Evolutionary conservation across 805 yeast genomes (phyloP).

Genomic region (Pichia heedii): DNA sequence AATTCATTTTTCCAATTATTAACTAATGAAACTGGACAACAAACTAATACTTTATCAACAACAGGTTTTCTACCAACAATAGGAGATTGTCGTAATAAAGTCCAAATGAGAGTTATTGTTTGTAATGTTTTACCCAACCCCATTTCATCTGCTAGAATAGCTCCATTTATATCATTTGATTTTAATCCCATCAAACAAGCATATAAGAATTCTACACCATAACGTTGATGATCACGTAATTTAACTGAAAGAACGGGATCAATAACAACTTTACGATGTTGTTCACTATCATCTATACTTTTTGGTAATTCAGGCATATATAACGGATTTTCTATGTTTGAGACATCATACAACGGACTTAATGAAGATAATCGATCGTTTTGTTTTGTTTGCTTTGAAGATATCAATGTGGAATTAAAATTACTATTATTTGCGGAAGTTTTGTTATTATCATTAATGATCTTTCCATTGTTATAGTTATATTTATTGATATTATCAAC

Average conservation of each 20-base stretch:
- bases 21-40: constrained; percentile 86
- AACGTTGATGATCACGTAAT: constrained; percentile 79
- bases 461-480: no score
- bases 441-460: neutral
- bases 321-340: constrained; percentile 28
- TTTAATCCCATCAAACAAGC: constrained; percentile 71
- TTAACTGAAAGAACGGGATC: constrained; percentile 46
- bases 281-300: constrained; percentile 8
- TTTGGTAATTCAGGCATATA: constrained; percentile 29
- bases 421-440: neutral
- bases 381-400: neutral
- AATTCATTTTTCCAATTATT: constrained; percentile 86
- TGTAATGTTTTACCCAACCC: constrained; percentile 88
- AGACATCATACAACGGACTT: constrained; percentile 32
- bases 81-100: constrained; percentile 63
- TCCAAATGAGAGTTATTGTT: constrained; percentile 80
- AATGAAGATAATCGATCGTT: neutral
- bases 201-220: constrained; percentile 75
- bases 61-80: constrained; percentile 27
- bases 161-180: constrained; percentile 50
- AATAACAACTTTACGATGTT: constrained; percentile 38
- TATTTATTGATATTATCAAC: no score
- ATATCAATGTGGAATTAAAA: no score
- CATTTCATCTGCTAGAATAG: constrained; percentile 93
- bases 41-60: constrained; percentile 54